Conservation (phyloP, 1,139 yeast species). For the Kodamaea suecica region DNA sequence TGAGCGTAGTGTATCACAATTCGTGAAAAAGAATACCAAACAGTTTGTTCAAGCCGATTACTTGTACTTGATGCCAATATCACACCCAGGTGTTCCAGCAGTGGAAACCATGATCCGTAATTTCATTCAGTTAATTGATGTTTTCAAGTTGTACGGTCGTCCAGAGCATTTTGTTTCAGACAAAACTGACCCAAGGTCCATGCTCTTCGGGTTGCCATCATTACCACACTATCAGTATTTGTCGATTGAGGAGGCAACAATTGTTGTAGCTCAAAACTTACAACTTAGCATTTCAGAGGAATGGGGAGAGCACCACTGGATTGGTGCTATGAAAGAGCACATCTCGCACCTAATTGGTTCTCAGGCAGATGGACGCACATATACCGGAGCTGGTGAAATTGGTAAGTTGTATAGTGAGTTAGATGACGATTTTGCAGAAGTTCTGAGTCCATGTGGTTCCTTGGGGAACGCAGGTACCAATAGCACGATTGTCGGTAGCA, state of each 20-base stretch:
- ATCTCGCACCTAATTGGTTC: constrained; percentile 6
- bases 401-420: constrained; percentile 28
- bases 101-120: constrained; percentile 56
- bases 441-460: constrained; percentile 18
- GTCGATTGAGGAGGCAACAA: constrained; percentile 37
- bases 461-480: constrained; percentile 6
- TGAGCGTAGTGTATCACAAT: constrained; percentile 11
- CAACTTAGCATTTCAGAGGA: constrained; percentile 26
- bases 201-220: constrained; percentile 56
- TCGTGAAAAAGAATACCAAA: constrained; percentile 25
- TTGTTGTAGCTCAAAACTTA: constrained; percentile 31
- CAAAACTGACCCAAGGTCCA: constrained; percentile 41
- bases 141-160: constrained; percentile 54
- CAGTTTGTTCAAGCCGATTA: constrained; percentile 36
- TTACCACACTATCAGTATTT: constrained; percentile 54
- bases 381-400: constrained; percentile 36
- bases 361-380: constrained; percentile 9
- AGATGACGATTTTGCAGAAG: constrained; percentile 21
- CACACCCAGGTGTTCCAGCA: constrained; percentile 57
- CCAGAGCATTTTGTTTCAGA: constrained; percentile 49
- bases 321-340: constrained; percentile 31
- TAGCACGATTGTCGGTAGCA: constrained; percentile 1
- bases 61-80: constrained; percentile 49
- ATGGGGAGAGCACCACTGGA: constrained; percentile 45
- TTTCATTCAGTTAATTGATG: constrained; percentile 51